Evolutionary conservation across 1,139 yeast genomes (phyloP).

Genomic region (Nakaseomyces bracarensis): DNA sequence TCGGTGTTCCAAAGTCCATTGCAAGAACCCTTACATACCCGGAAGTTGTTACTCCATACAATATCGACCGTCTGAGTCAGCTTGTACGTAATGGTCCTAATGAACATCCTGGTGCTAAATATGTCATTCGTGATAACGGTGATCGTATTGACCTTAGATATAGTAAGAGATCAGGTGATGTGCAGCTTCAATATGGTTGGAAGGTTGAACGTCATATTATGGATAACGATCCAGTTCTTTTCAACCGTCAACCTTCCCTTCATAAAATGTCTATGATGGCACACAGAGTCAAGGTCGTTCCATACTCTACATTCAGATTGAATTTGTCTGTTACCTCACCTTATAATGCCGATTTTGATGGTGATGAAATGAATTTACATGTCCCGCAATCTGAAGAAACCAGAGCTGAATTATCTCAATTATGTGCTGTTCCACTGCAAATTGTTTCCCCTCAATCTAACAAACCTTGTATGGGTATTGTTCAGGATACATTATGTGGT

Average conservation of each 20-base stretch:
- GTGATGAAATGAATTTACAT: slow-evolving; percentile 99
- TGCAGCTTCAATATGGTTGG: slow-evolving; percentile 98
- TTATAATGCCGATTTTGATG: slow-evolving; percentile 99
- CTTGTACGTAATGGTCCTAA: slow-evolving; percentile 96
- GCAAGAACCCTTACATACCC: slow-evolving; percentile 95
- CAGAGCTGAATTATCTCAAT: slow-evolving; percentile 86
- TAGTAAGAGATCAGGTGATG: slow-evolving; percentile 97
- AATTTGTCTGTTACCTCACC: slow-evolving; percentile 97
- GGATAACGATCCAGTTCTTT: slow-evolving; percentile 95
- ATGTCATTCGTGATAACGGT: slow-evolving; percentile 95
- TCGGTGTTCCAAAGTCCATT: slow-evolving; percentile 95
- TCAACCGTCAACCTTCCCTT: slow-evolving; percentile 97
- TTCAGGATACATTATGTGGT: slow-evolving; percentile 97
- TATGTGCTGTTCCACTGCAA: slow-evolving; percentile 95
- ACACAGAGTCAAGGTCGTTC: slow-evolving; percentile 98
- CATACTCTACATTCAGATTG: slow-evolving; percentile 93
- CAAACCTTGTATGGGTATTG: slow-evolving; percentile 99
- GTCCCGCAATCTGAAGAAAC: slow-evolving; percentile 99
- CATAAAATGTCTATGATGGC: slow-evolving; percentile 99
- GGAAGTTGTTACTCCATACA: slow-evolving; percentile 94
- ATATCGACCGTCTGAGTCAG: slow-evolving; percentile 86
- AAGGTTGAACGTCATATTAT: slow-evolving; percentile 96
- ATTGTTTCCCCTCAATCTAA: slow-evolving; percentile 97
- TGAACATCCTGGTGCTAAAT: slow-evolving; percentile 99
- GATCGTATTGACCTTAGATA: slow-evolving; percentile 96